Conservation (phyloP, 176 grass and related monocot genomes). For the Phoenix roebelenii region DNA sequence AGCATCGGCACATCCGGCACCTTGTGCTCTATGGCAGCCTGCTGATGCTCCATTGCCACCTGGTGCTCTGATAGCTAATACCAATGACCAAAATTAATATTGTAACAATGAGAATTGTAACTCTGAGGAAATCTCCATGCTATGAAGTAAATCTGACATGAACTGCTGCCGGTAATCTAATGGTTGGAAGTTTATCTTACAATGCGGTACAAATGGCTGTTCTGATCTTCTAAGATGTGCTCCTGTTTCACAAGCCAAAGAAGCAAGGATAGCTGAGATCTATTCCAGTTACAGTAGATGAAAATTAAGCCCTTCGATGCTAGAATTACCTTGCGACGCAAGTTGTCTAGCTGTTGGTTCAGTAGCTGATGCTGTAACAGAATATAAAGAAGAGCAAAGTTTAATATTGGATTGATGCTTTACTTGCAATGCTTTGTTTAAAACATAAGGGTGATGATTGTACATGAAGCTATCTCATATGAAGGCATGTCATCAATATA, state of each 20-base stretch:
- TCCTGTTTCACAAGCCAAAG: slow-evolving; percentile 27
- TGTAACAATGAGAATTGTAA: not conserved
- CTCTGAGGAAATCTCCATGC: not conserved
- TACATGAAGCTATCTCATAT: too few species aligned
- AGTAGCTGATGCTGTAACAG: slow-evolving; percentile 57
- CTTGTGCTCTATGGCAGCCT: slow-evolving; percentile 21
- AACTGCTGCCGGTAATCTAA: too few species aligned
- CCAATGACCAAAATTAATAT: not conserved
- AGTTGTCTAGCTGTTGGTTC: slow-evolving; percentile 71
- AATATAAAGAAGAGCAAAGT: not conserved
- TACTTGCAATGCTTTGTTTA: too few species aligned
- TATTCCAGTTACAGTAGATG: too few species aligned
- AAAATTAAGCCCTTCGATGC: too few species aligned
- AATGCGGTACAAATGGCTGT: slow-evolving; percentile 56
- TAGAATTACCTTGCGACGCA: slow-evolving; percentile 57
- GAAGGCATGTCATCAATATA: too few species aligned
- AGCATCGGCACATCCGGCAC: slow-evolving; percentile 37
- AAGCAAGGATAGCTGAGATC: too few species aligned
- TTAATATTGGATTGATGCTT: too few species aligned
- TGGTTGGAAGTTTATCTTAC: slow-evolving; percentile 11
- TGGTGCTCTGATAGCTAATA: slow-evolving; percentile 42
- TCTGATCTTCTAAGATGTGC: slow-evolving; percentile 72
- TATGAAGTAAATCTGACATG: slow-evolving; percentile 3
- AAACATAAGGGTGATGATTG: too few species aligned
- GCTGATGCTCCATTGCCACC: slow-evolving; percentile 28